Percentiles rank a stretch among this genome's conserved stretches.
phyloP scores from a whole-genome alignment of 2,329 filamentous ascomycete genomes.

The Zymoseptoria pseudotritici region DNA sequence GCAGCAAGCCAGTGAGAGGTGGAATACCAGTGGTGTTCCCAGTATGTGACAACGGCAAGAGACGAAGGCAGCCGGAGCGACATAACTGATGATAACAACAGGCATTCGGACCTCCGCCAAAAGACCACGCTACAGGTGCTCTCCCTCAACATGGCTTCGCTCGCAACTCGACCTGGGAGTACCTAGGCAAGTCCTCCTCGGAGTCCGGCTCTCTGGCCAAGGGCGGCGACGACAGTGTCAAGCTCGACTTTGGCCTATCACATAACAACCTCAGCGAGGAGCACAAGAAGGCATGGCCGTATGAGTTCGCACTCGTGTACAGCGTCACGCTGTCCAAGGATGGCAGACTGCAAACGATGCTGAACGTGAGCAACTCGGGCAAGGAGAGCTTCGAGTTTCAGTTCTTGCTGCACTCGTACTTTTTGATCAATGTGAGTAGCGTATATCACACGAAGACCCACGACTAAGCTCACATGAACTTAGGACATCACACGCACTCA shows the following conservation, averaged over 20 bases:
- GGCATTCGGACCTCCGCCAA: slow-evolving; percentile 73
- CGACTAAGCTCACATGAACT: too few species aligned
- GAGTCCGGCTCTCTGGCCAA: slow-evolving; percentile 44
- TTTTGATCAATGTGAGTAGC: slow-evolving; percentile 64
- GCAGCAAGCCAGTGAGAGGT: slow-evolving; percentile 80
- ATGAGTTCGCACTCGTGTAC: slow-evolving; percentile 85
- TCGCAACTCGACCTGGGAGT: slow-evolving; percentile 84
- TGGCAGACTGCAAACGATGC: slow-evolving; percentile 62
- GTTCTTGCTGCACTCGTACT: slow-evolving; percentile 84
- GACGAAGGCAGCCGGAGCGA: not conserved
- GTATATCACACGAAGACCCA: too few species aligned
- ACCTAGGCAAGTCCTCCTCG: slow-evolving; percentile 76
- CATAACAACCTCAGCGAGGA: slow-evolving; percentile 62
- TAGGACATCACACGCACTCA: slow-evolving; percentile 71
- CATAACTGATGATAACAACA: slow-evolving; percentile 28
- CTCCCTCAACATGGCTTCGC: slow-evolving; percentile 95
- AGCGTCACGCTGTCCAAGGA: slow-evolving; percentile 73
- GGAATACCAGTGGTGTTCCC: slow-evolving; percentile 92
- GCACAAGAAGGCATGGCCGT: slow-evolving; percentile 68
- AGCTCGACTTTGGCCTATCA: slow-evolving; percentile 91
- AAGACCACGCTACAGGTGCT: slow-evolving; percentile 66
- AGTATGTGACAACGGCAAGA: slow-evolving; percentile 44
- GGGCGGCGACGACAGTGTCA: slow-evolving; percentile 60
- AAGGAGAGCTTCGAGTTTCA: slow-evolving; percentile 81
- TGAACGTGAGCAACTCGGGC: slow-evolving; percentile 86